These are phyloP conservation scores for Phycomyces nitens DNA, from an alignment of 192 early-diverging fungal species.

Conservation along the genomic window DNA sequence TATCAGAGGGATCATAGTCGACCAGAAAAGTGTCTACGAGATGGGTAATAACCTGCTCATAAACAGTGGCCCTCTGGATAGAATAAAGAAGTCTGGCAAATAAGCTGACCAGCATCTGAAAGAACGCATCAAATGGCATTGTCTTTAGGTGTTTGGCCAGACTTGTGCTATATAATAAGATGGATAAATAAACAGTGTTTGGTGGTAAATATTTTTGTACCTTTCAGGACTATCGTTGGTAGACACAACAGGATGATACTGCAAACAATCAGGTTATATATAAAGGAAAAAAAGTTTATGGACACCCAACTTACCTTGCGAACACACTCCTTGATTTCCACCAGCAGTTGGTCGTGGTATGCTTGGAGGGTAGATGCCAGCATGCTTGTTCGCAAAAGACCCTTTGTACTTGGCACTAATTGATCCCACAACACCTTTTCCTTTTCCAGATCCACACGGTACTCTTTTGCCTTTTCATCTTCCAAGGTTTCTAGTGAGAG, in stretches of 20 bases:
- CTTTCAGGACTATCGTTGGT: neutral
- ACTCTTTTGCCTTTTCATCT: neutral
- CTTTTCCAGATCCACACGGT: slow-evolving; percentile 9
- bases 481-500: too few species aligned
- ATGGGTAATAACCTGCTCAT: slow-evolving; percentile 64
- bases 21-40: slow-evolving; percentile 55
- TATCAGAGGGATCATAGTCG: neutral
- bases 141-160: slow-evolving; percentile 65
- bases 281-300: slow-evolving; percentile 17
- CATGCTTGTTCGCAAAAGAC: slow-evolving; percentile 71
- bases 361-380: slow-evolving; percentile 63
- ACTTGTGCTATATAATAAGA: slow-evolving; percentile 22
- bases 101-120: slow-evolving; percentile 70
- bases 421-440: slow-evolving; percentile 26
- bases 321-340: slow-evolving; percentile 73
- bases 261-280: neutral
- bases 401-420: slow-evolving; percentile 73
- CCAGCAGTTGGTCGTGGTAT: slow-evolving; percentile 74
- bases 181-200: too few species aligned
- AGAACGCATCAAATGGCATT: slow-evolving; percentile 87
- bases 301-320: slow-evolving; percentile 78
- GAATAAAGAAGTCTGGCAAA: slow-evolving; percentile 72
- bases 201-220: too few species aligned
- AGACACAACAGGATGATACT: slow-evolving; percentile 4
- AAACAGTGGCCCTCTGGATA: slow-evolving; percentile 66